Base-by-base conservation (phyloP, 495 filamentous ascomycete species). In the Penicillium soppii region DNA sequence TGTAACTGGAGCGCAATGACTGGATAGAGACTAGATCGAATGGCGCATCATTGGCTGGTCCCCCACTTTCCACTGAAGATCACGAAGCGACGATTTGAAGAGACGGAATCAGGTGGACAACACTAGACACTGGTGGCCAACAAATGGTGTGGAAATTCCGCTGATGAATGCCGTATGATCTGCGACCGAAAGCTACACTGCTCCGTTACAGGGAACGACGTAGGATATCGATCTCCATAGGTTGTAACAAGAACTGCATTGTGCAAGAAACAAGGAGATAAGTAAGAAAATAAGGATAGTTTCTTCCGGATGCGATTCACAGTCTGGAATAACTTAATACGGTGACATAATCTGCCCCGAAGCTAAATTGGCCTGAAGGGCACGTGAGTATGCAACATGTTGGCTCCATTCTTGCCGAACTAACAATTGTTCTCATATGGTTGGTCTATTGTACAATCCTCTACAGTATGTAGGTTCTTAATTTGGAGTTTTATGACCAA, bases 41-140 rank as follows among this genome's bases (percentile, higher is more conserved):
- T 56, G 59, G 53, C 57, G 59, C 62, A 66, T 63, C 47, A 48
- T 58, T 61, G 62, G 54, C 47, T 58, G 62, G 53, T 61, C 57
- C 54, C 59, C 53, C 47, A 55, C 54, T 56, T 50, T 21, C 20
- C 29, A 39, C 27, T n/a, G 43, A 27, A 47, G 29, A 46, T 38
- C 43, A 39, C 43, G 29, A 20, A 41, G 26, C 32, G 26, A 16
- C 19, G 27, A 43, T 35, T 39, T 15, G 20, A 23, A 47, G 40
- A 10, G 15, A 8, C 22, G 41, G 23, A 52, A 35, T 43, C 50
- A 43, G 30, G 39, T 32, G 23, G 43, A 41, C 45, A 35, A 41
- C 16, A 48, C 30, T 53, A 47, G 23, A 42, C 23, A 47, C 49
- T 23, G 20, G 42, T 10, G 25, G 50, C 30, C 36, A 51, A 27